These are phyloP conservation scores for Nemania serpens DNA, from an alignment of 2,329 filamentous ascomycete genomes.

Conservation along the genomic window DNA sequence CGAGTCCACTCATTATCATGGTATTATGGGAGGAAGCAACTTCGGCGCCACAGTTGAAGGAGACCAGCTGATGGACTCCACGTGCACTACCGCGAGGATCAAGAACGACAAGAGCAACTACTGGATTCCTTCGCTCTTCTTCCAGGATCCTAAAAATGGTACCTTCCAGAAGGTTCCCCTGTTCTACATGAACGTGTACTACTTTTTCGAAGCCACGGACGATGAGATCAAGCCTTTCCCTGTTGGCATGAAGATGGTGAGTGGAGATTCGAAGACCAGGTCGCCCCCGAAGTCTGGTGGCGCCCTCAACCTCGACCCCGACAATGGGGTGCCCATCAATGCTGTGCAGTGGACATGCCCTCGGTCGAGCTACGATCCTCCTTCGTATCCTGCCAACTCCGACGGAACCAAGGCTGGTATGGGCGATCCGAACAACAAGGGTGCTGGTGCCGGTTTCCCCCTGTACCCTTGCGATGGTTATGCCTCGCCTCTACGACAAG, in stretches of 20 bases:
- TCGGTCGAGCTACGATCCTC: conserved; percentile 51
- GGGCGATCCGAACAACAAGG: conserved; percentile 57
- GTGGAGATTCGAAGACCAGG: conserved; percentile 64
- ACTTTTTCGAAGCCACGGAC: conserved; percentile 69
- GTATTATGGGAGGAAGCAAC: conserved; percentile 70
- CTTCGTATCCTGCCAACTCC: conserved; percentile 59
- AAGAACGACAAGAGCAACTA: conserved; percentile 74
- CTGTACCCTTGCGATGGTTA: conserved; percentile 68
- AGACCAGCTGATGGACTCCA: conserved; percentile 61
- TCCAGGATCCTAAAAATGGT: conserved; percentile 64
- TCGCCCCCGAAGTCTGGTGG: conserved; percentile 60
- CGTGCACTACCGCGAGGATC: conserved; percentile 73
- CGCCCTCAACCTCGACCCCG: conserved; percentile 55
- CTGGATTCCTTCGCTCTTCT: conserved; percentile 76
- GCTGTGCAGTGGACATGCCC: conserved; percentile 66
- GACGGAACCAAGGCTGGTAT: conserved; percentile 62
- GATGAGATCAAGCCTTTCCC: conserved; percentile 74
- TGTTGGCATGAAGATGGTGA: conserved; percentile 71
- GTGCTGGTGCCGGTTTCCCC: conserved; percentile 69
- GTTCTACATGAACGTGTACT: conserved; percentile 78
- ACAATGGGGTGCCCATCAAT: conserved; percentile 54
- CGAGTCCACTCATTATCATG: conserved; percentile 68
- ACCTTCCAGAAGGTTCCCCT: conserved; percentile 69
- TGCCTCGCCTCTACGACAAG: conserved; percentile 65
- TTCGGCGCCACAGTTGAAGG: conserved; percentile 68